Conservation (phyloP, 2,329 filamentous ascomycete species). For the Aspergillus ustus region DNA sequence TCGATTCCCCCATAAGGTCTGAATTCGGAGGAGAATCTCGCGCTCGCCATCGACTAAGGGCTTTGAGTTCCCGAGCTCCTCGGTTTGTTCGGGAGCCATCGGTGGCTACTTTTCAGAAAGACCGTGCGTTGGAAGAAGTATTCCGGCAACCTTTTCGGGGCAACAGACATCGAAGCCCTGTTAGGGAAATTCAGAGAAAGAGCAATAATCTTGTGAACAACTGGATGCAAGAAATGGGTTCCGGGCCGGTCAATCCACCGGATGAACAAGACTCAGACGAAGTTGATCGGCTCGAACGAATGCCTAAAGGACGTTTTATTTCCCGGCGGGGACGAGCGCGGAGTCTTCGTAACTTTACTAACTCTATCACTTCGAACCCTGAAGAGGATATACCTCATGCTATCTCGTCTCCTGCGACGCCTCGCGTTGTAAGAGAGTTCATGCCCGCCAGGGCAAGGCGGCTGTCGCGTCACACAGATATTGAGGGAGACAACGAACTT, state of each 20-base stretch:
- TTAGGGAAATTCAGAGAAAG: slow-evolving; percentile 65
- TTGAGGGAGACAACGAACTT: slow-evolving; percentile 89
- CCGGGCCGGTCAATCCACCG: slow-evolving; percentile 60
- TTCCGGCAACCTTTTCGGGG: slow-evolving; percentile 74
- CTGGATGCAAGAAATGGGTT: slow-evolving; percentile 79
- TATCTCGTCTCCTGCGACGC: slow-evolving; percentile 40
- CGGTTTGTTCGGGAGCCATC: slow-evolving; percentile 79
- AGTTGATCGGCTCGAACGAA: slow-evolving; percentile 61
- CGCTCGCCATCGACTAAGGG: slow-evolving; percentile 61
- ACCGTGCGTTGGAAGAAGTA: slow-evolving; percentile 86
- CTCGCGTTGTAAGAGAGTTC: slow-evolving; percentile 36
- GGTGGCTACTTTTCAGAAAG: slow-evolving; percentile 85
- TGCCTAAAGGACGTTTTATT: slow-evolving; percentile 56
- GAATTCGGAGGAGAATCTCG: slow-evolving; percentile 61
- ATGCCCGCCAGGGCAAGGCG: slow-evolving; percentile 45
- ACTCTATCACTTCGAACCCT: slow-evolving; percentile 63
- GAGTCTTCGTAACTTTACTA: slow-evolving; percentile 53
- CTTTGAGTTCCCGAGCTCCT: slow-evolving; percentile 72
- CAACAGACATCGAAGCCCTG: slow-evolving; percentile 63
- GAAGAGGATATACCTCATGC: slow-evolving; percentile 50
- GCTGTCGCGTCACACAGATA: slow-evolving; percentile 70
- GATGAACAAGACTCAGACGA: slow-evolving; percentile 64
- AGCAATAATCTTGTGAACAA: slow-evolving; percentile 81
- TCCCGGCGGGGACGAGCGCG: slow-evolving; percentile 40
- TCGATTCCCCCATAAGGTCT: slow-evolving; percentile 69